Base-by-base conservation (phyloP, 495 filamentous ascomycete species). In the Thozetella sp. region DNA sequence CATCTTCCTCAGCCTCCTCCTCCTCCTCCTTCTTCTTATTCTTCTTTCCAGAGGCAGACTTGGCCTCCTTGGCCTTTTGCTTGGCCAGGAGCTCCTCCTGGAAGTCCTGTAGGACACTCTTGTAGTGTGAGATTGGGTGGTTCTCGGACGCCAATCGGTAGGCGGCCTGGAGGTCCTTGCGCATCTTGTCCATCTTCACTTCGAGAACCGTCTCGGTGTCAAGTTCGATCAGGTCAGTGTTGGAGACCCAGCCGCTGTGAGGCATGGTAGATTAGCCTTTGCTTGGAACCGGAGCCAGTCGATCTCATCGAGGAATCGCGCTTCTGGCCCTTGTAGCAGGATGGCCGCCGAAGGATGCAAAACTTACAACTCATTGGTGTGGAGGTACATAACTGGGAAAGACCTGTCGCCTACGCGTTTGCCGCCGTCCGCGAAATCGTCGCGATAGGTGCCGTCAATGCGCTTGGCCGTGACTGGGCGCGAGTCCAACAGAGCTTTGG, bases 311-410 rank as follows among this genome's bases (percentile, higher is more conserved):
- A 4, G 19, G 10, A 20, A 12, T 22, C 11, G 22, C 22, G 25
- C 17, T 45, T 11, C 19, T 20, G 6, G 23, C 3, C 25, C 57
- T 37, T 1, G 48, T 25, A 45, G n/a, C 13, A 24, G 10, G 12
- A 53, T 24, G 1, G 45, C 12, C 2, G 19, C 54, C n/a, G 26
- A 25, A 22, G 26, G 37, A 25, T 19, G 30, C 24, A 13, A 45
- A 11, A 87, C 93, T 83, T 78, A 97, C 93, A 97, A 97, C 80
- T 97, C 92, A 70, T 97, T 96, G 55, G 93, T 96, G 58, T 87
- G 80, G 56, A 97, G 78, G 73, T 95, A 97, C 93, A 97, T 97
- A 62, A 97, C 87, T 2, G 93, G 92, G 71, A 90, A 97, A 3
- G 90, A 93, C 45, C 93, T 83, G 72, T 97, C 92, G 40, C 86